These are phyloP conservation scores for Diversispora epigaea DNA, from an alignment of 192 early-diverging fungal species.

Conservation along the genomic window DNA sequence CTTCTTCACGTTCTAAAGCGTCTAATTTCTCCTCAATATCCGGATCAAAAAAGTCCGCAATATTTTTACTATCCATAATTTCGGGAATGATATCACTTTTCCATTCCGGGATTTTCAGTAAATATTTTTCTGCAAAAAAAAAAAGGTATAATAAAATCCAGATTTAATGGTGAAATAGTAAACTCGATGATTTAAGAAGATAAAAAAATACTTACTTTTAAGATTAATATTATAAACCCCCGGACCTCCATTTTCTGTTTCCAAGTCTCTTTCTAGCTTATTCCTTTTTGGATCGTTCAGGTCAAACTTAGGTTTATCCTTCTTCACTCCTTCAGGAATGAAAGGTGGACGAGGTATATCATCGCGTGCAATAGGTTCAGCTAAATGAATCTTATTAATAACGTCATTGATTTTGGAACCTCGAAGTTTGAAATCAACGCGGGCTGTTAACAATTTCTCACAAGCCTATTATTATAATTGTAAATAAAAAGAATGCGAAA, in stretches of 20 bases:
- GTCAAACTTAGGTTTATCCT: slow-evolving; percentile 70
- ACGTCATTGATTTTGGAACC: slow-evolving; percentile 86
- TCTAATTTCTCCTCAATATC: slow-evolving; percentile 96
- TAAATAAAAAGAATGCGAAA: background rate
- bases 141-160: slow-evolving; percentile 9
- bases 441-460: slow-evolving; percentile 85
- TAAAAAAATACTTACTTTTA: slow-evolving; percentile 62
- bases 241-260: slow-evolving; percentile 86
- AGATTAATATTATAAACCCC: slow-evolving; percentile 96
- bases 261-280: slow-evolving; percentile 87
- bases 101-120: slow-evolving; percentile 84
- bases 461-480: slow-evolving; percentile 60
- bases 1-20: slow-evolving; percentile 96
- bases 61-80: slow-evolving; percentile 98
- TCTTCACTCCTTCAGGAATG: slow-evolving; percentile 75
- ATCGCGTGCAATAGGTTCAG: slow-evolving; percentile 85
- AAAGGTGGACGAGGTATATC: slow-evolving; percentile 75
- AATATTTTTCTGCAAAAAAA: slow-evolving; percentile 66
- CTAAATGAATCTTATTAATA: slow-evolving; percentile 94
- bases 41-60: slow-evolving; percentile 97
- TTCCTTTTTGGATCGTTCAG: slow-evolving; percentile 77
- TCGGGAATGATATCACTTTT: slow-evolving; percentile 97
- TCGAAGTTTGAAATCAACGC: slow-evolving; percentile 96
- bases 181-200: background rate
- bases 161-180: background rate